phyloP scores from a whole-genome alignment of 805 yeast species.

The Ogataea naganishii region DNA sequence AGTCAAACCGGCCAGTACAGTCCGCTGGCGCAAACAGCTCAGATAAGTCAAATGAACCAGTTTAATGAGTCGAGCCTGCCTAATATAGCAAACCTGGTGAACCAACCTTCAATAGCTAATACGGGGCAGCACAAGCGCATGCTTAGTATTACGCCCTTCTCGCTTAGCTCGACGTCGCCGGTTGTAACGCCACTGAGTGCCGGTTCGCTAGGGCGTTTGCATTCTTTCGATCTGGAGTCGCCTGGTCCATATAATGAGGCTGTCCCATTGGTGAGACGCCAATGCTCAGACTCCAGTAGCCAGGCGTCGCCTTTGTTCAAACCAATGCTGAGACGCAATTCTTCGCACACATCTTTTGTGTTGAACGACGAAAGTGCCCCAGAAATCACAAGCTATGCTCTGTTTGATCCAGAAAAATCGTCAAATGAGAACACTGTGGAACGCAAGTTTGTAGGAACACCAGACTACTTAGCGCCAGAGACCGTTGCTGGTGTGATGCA shows the following conservation, averaged over 20 bases:
- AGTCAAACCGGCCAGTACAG: too few relatives aligned
- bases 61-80: conserved; percentile 9
- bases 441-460: conserved; percentile 87
- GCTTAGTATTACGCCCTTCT: conserved; percentile 17
- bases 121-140: conserved; percentile 7
- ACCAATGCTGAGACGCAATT: conserved; percentile 38
- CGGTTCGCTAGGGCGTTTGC: too few relatives aligned
- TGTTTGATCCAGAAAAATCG: conserved; percentile 55
- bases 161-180: conserved; percentile 17
- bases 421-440: conserved; percentile 44
- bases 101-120: too few relatives aligned
- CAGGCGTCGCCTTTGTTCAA: conserved; percentile 39
- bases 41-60: too few relatives aligned
- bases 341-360: conserved; percentile 51
- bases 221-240: too few relatives aligned
- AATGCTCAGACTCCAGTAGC: too few relatives aligned
- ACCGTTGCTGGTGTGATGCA: conserved; percentile 81
- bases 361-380: conserved; percentile 39
- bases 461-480: conserved; percentile 96
- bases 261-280: conserved; percentile 23
- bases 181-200: conserved; percentile 11
- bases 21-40: too few relatives aligned
- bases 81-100: conserved; percentile 6
- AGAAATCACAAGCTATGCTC: conserved; percentile 38
- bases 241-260: neutral